Evolutionary conservation across 2,329 filamentous ascomycete genomes (phyloP).

Genomic region (Stagonosporopsis chrysanthemi): DNA sequence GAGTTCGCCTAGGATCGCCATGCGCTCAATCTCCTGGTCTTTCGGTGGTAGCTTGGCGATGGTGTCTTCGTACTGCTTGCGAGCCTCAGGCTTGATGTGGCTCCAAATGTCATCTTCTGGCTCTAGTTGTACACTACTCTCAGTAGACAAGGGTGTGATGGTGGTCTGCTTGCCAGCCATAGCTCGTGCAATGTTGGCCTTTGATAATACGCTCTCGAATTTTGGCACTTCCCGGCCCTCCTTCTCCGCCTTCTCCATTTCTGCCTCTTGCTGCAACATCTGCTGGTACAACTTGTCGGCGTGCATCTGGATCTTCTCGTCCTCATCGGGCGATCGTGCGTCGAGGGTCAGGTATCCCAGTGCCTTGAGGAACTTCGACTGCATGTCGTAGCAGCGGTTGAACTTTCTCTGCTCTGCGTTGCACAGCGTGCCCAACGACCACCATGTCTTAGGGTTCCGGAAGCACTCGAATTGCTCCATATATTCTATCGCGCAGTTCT

Average conservation of each 20-base stretch:
- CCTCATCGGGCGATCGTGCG: slow-evolving; percentile 72
- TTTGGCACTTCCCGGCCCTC: slow-evolving; percentile 62
- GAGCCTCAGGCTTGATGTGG: slow-evolving; percentile 40
- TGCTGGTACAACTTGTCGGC: slow-evolving; percentile 89
- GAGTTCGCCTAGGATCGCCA: slow-evolving; percentile 47
- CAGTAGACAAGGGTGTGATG: slow-evolving; percentile 13
- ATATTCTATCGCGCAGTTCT: slow-evolving; percentile 93
- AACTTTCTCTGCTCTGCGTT: slow-evolving; percentile 77
- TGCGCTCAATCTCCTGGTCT: slow-evolving; percentile 46
- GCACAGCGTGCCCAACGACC: slow-evolving; percentile 80
- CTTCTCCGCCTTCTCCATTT: slow-evolving; percentile 72
- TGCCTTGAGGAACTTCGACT: slow-evolving; percentile 89
- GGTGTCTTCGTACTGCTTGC: slow-evolving; percentile 44
- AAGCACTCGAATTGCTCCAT: slow-evolving; percentile 85
- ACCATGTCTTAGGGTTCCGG: slow-evolving; percentile 68
- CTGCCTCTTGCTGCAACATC: slow-evolving; percentile 82
- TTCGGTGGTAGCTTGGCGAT: slow-evolving; percentile 38
- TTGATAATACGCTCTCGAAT: slow-evolving; percentile 65
- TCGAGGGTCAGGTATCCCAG: slow-evolving; percentile 81
- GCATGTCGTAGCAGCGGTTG: slow-evolving; percentile 87
- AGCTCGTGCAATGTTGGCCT: slow-evolving; percentile 40
- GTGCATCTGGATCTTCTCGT: slow-evolving; percentile 88
- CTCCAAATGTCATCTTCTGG: slow-evolving; percentile 40
- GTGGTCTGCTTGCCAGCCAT: slow-evolving; percentile 28
- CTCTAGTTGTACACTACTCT: slow-evolving; percentile 18